These are phyloP conservation scores for Colletotrichum plurivorum DNA, from an alignment of 2,329 filamentous ascomycete genomes.

Conservation along the genomic window DNA sequence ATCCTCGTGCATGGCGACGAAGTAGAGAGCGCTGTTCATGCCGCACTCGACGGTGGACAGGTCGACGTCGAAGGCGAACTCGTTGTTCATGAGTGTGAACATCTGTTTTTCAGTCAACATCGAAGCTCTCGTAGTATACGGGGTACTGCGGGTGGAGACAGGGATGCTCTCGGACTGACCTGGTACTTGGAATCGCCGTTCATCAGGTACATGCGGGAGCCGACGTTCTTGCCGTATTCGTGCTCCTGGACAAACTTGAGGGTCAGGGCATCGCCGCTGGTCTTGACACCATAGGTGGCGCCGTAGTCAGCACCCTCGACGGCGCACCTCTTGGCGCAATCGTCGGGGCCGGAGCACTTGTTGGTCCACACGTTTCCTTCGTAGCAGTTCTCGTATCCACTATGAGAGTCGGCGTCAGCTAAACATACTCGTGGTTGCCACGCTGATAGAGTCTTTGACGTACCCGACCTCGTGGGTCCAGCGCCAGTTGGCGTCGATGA, in stretches of 20 bases:
- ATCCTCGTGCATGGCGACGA: constrained; percentile 63
- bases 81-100: constrained; percentile 70
- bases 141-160: too few species aligned
- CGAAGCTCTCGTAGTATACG: neutral
- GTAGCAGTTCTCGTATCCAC: constrained; percentile 46
- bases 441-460: constrained; percentile 42
- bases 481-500: constrained; percentile 65
- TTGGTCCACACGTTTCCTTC: constrained; percentile 52
- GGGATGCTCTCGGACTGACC: neutral
- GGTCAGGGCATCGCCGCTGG: constrained; percentile 59
- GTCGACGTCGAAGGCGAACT: constrained; percentile 76
- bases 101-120: constrained; percentile 50
- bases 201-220: constrained; percentile 69
- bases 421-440: constrained; percentile 52
- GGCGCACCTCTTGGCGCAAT: constrained; percentile 57
- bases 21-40: constrained; percentile 70
- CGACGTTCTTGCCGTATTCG: constrained; percentile 51
- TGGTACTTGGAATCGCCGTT: constrained; percentile 65
- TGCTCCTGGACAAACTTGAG: constrained; percentile 65
- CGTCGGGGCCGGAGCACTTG: constrained; percentile 51
- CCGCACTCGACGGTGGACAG: constrained; percentile 73
- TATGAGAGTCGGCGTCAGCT: neutral
- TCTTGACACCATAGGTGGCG: constrained; percentile 59
- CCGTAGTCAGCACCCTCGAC: constrained; percentile 60
- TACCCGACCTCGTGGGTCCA: constrained; percentile 57